phyloP scores from a whole-genome alignment of 75 land plant genomes.

The Gnetum montanum region DNA sequence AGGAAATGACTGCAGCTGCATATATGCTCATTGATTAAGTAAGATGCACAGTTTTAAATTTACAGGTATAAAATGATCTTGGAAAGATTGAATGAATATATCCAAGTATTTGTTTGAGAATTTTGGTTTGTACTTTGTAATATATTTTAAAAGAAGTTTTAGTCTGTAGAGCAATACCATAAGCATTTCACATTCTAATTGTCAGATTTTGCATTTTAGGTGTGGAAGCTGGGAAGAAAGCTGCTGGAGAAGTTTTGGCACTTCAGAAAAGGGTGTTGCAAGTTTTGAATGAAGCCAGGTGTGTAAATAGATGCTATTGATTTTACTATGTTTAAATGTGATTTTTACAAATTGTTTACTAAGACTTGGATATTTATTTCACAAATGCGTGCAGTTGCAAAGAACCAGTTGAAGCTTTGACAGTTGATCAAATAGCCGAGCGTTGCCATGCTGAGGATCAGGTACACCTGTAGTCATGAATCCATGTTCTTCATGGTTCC shows the following conservation, averaged over 20 bases:
- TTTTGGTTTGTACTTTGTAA: not conserved
- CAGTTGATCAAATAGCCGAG: slow-evolving; percentile 84
- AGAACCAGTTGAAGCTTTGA: slow-evolving; percentile 84
- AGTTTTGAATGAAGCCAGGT: slow-evolving; percentile 91
- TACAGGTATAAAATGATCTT: too few species aligned
- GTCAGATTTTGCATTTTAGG: too few species aligned
- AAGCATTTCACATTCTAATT: too few species aligned
- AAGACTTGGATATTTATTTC: not conserved
- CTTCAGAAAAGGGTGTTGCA: slow-evolving; percentile 84
- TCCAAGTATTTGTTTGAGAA: not conserved
- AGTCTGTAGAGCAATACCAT: too few species aligned
- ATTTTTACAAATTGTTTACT: not conserved
- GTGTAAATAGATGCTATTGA: not conserved
- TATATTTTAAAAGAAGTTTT: not conserved
- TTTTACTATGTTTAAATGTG: not conserved
- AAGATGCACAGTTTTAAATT: too few species aligned
- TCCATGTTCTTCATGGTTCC: slow-evolving; percentile 7
- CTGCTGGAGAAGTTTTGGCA: slow-evolving; percentile 93
- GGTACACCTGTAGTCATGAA: too few species aligned
- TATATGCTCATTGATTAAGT: too few species aligned
- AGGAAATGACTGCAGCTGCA: too few species aligned
- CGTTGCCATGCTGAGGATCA: slow-evolving; percentile 79
- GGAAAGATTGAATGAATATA: too few species aligned
- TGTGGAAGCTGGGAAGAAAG: slow-evolving; percentile 96
- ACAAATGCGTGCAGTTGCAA: slow-evolving; percentile 57